phyloP scores from a whole-genome alignment of 2,329 filamentous ascomycete genomes.

The Lithohypha guttulata region DNA sequence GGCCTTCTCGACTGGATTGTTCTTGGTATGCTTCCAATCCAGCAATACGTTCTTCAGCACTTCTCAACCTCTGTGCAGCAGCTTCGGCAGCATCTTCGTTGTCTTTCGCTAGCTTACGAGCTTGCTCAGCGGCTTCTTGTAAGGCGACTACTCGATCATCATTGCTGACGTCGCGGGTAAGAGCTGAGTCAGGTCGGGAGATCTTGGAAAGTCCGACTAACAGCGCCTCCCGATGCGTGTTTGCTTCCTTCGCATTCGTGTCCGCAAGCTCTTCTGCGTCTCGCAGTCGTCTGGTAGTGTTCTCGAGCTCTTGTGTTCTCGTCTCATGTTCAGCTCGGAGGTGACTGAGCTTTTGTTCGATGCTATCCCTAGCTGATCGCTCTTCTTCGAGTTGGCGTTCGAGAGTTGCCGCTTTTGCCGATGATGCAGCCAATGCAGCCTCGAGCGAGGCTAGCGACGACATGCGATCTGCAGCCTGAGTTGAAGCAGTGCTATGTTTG shows the following conservation, averaged over 20 bases:
- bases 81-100: constrained; percentile 81
- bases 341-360: constrained; percentile 65
- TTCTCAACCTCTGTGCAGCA: constrained; percentile 78
- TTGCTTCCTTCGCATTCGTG: constrained; percentile 76
- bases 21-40: constrained; percentile 95
- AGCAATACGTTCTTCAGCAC: constrained; percentile 91
- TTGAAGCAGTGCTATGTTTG: constrained; percentile 56
- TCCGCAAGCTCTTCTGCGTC: constrained; percentile 84
- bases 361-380: constrained; percentile 58
- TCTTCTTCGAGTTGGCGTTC: constrained; percentile 80
- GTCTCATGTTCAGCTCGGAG: constrained; percentile 77
- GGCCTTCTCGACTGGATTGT: constrained; percentile 85
- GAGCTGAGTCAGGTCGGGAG: constrained; percentile 33
- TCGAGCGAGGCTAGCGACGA: constrained; percentile 64
- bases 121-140: constrained; percentile 66
- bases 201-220: constrained; percentile 73
- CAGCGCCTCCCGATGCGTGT: constrained; percentile 72
- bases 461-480: constrained; percentile 58
- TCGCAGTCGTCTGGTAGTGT: constrained; percentile 59
- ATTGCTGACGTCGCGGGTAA: constrained; percentile 38
- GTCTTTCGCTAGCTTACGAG: constrained; percentile 70
- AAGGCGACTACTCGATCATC: constrained; percentile 57
- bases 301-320: constrained; percentile 64
- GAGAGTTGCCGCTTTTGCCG: constrained; percentile 62
- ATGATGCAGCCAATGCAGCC: constrained; percentile 66